phyloP scores from a whole-genome alignment of 2,329 filamentous ascomycete genomes.

The Aspergillus uvarum region DNA sequence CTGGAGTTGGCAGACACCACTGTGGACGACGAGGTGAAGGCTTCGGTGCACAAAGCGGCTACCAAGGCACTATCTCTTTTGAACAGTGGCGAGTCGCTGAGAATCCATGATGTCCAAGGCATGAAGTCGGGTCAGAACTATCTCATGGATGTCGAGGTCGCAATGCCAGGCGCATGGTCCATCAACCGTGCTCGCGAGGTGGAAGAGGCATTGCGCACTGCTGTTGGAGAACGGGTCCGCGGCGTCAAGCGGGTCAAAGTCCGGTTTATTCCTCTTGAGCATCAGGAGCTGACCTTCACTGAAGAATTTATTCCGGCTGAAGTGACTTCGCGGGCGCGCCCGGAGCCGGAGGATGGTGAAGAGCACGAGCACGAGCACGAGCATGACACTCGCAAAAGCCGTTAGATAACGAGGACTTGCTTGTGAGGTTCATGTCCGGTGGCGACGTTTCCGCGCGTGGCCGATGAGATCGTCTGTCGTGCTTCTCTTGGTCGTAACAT shows the following conservation, averaged over 20 bases:
- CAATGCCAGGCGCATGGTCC: slow-evolving; percentile 73
- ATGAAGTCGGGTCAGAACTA: slow-evolving; percentile 97
- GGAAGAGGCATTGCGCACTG: slow-evolving; percentile 71
- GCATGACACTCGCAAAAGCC: slow-evolving; percentile 22
- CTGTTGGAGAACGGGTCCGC: slow-evolving; percentile 72
- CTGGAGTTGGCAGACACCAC: slow-evolving; percentile 88
- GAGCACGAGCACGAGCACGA: slow-evolving; percentile 44
- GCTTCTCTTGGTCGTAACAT: not conserved
- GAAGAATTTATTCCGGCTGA: slow-evolving; percentile 77
- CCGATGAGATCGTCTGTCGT: not conserved
- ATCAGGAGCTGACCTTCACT: slow-evolving; percentile 58
- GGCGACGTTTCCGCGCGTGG: not conserved
- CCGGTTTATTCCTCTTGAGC: slow-evolving; percentile 73
- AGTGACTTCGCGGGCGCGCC: slow-evolving; percentile 57
- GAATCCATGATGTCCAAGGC: slow-evolving; percentile 77
- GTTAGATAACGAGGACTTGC: not conserved
- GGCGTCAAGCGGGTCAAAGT: slow-evolving; percentile 82
- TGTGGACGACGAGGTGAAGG: slow-evolving; percentile 80
- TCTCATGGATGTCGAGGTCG: slow-evolving; percentile 83
- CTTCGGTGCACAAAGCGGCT: slow-evolving; percentile 66
- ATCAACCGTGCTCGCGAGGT: slow-evolving; percentile 67
- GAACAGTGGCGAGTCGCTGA: slow-evolving; percentile 58
- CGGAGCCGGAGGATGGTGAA: slow-evolving; percentile 59
- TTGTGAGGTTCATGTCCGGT: not conserved
- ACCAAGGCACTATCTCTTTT: slow-evolving; percentile 59